These are phyloP conservation scores for Syzygium jambos DNA, from an alignment of 345 rosid species.

Conservation along the genomic window DNA sequence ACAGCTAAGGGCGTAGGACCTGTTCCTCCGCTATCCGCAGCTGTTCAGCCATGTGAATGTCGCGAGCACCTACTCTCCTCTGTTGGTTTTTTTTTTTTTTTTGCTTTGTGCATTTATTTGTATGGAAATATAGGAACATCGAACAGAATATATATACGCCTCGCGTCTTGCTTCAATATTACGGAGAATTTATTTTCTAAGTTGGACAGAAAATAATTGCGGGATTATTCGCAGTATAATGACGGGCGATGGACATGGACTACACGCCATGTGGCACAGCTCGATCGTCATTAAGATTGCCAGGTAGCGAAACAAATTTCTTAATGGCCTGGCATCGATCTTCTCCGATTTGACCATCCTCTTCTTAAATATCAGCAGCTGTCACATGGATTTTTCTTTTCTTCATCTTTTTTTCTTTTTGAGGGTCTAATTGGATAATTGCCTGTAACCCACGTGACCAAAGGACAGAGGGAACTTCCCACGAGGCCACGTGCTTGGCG, in stretches of 20 bases:
- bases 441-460: neutral
- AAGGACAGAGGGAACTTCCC: neutral
- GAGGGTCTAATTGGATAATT: neutral
- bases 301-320: neutral
- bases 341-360: neutral
- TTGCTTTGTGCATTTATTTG: neutral
- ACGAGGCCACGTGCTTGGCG: neutral
- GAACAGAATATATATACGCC: neutral
- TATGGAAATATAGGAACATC: neutral
- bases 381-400: neutral
- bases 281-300: neutral
- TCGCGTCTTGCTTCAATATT: neutral
- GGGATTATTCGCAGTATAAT: neutral
- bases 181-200: too few species aligned
- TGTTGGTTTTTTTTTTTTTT: neutral
- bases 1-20: neutral
- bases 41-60: neutral
- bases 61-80: neutral
- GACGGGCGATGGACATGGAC: neutral
- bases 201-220: neutral
- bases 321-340: neutral
- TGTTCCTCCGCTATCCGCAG: neutral
- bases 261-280: neutral
- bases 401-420: rapidly evolving
- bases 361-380: neutral